These are phyloP conservation scores for Phytopythium cucurbitacearum DNA, from an alignment of 352 stramenopile species.

Conservation along the genomic window DNA sequence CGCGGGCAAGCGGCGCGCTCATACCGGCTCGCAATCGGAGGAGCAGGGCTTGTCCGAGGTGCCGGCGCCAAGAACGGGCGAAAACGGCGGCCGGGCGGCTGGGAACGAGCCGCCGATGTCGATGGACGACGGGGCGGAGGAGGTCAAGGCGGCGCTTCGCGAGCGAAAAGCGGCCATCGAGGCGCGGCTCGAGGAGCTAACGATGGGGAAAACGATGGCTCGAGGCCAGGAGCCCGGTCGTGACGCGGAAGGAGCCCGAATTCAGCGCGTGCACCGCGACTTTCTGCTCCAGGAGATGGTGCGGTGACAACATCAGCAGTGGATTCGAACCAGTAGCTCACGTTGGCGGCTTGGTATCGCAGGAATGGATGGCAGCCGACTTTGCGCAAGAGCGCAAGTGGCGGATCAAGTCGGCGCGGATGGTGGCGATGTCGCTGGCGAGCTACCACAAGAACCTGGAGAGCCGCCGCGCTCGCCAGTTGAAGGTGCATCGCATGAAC, in stretches of 20 bases:
- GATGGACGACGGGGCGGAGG: slow-evolving; percentile 14
- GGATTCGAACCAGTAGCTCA: background rate
- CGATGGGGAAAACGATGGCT: slow-evolving; percentile 38
- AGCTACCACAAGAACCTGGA: slow-evolving; percentile 50
- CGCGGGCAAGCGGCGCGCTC: slow-evolving; percentile 18
- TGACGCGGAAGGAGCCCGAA: slow-evolving; percentile 31
- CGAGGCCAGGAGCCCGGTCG: slow-evolving; percentile 26
- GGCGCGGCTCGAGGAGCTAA: slow-evolving; percentile 30
- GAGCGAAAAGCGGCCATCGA: slow-evolving; percentile 41
- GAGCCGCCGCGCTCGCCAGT: slow-evolving; percentile 17
- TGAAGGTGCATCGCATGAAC: slow-evolving; percentile 22
- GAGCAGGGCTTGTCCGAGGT: slow-evolving; percentile 13
- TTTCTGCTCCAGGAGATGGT: slow-evolving; percentile 83
- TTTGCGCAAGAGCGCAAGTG: slow-evolving; percentile 90
- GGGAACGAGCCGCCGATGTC: slow-evolving; percentile 13
- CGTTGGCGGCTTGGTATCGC: too few species aligned
- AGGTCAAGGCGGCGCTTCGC: slow-evolving; percentile 25
- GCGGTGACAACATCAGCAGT: slow-evolving; percentile 7
- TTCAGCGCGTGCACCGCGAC: slow-evolving; percentile 54
- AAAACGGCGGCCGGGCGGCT: slow-evolving; percentile 10
- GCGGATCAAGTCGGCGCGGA: slow-evolving; percentile 72
- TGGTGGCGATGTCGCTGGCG: slow-evolving; percentile 56
- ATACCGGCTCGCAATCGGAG: slow-evolving; percentile 14
- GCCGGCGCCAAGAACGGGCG: slow-evolving; percentile 9
- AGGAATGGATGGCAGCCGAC: slow-evolving; percentile 92